Percentiles rank a stretch among this genome's conserved stretches.
phyloP scores from a whole-genome alignment of 257 asterid genomes.

The Cordia subcordata region DNA sequence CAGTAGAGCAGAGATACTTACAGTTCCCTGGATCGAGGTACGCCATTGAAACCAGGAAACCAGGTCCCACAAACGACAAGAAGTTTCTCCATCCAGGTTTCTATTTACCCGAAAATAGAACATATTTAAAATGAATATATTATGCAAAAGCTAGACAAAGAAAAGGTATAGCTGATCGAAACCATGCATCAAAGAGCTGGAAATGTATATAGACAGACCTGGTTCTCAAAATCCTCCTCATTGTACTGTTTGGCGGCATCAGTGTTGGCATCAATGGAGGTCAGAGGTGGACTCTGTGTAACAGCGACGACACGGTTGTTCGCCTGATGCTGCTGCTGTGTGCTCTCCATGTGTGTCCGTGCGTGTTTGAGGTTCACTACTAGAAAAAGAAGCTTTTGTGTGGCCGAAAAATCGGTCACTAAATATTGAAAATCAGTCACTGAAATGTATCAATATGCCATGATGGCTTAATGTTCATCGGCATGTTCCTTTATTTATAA shows the following conservation, averaged over 20 bases:
- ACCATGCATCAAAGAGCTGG: no score
- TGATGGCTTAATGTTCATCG: neutral
- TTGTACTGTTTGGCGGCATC: conserved; percentile 20
- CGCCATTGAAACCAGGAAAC: conserved; percentile 86
- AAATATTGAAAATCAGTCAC: no score
- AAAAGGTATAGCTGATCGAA: no score
- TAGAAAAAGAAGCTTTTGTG: neutral
- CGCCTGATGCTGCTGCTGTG: conserved; percentile 29
- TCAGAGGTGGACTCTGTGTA: conserved; percentile 25
- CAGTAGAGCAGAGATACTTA: conserved; percentile 20
- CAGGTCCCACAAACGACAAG: conserved; percentile 74
- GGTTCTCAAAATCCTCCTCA: neutral
- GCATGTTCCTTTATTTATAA: neutral
- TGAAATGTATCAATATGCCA: no score
- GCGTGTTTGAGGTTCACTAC: neutral
- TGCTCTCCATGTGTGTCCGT: conserved; percentile 32
- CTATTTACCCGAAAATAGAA: conserved; percentile 17
- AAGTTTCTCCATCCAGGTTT: conserved; percentile 81
- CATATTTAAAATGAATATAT: no score
- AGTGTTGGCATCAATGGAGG: conserved; percentile 17
- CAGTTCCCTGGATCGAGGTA: conserved; percentile 95
- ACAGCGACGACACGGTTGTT: conserved; percentile 41
- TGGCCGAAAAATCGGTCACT: no score
- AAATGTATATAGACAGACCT: conserved; percentile 4
- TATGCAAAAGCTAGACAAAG: no score